phyloP scores from a whole-genome alignment of 371 early-diverging fungal genomes.

The Mortierella sp. region DNA sequence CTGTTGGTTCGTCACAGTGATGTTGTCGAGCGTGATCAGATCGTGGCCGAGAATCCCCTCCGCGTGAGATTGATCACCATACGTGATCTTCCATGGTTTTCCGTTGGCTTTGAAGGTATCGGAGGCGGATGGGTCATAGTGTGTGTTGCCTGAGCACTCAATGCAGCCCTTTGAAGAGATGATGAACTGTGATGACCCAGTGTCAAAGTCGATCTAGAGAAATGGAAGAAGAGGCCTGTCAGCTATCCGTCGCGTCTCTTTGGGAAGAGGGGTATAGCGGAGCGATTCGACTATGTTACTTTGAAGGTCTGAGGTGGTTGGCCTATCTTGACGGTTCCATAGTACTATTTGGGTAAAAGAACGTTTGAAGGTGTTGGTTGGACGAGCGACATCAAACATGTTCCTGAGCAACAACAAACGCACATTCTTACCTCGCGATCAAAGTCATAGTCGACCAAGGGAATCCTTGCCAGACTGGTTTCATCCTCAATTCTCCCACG shows the following conservation, averaged over 20 bases:
- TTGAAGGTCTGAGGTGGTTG: conserved; percentile 71
- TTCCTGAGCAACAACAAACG: no score
- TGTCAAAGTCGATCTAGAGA: conserved; percentile 67
- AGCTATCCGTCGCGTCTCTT: neutral
- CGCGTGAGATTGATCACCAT: conserved; percentile 69
- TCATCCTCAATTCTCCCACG: conserved; percentile 6
- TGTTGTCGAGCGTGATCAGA: conserved; percentile 58
- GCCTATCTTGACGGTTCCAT: conserved; percentile 63
- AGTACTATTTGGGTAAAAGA: conserved; percentile 32
- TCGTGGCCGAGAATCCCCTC: conserved; percentile 68
- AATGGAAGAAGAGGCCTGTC: neutral
- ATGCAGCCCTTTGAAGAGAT: conserved; percentile 59
- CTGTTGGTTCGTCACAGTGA: conserved; percentile 60
- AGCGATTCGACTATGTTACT: conserved; percentile 1
- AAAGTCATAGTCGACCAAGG: conserved; percentile 39
- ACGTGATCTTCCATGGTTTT: conserved; percentile 64
- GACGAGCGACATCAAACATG: no score
- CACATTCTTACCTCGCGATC: conserved; percentile 41
- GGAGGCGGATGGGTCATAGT: conserved; percentile 63
- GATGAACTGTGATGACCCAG: conserved; percentile 74
- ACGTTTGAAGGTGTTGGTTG: no score
- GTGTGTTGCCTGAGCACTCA: conserved; percentile 65
- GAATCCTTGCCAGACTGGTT: conserved; percentile 26
- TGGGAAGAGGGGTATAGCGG: neutral
- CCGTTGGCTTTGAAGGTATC: conserved; percentile 57